Base-by-base conservation (phyloP, 106 monocot species). In the Dioscorea alata region DNA sequence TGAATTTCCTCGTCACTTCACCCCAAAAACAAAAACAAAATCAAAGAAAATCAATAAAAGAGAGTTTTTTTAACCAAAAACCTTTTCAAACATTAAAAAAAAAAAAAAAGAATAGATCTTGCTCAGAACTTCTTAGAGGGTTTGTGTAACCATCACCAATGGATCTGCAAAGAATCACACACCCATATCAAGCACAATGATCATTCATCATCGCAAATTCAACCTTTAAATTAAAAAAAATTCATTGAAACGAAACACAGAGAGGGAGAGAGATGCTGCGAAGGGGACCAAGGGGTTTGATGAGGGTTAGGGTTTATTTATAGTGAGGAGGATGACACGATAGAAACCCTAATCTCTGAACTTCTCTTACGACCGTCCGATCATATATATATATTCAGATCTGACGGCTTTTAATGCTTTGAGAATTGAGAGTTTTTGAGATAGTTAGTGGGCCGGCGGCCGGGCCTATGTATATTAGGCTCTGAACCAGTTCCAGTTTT, bases 41-140 rank as follows among this genome's bases (percentile, higher is more conserved):
- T 6, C n/a, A 49, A 49, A 1, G 49, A 20, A 3, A 23, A 48
- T 10, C 13, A 19, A 4, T 13, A 58, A 58, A 16, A 15, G 34
- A 6, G 14, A 1, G 6, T 9, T 28, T 28, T 28, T 28, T 28
- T 28, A 1, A 28, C 28, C 28, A 28, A 28, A 28, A 28, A 28
- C 28, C 28, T 1, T 28, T 1, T 28, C 1, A 28, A 28, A 28
- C n/a, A n/a, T n/a, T 28, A 28, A 65, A 10, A 35, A 6, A 65
- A 0, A 65, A 48, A 19, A 5, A 2, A 63, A 65, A 18, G 17
- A 22, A 17, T 6, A 48, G 34, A 17, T 18, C 0, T 19, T 65
- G 66, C 66, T 67, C 66, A 67, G 66, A 67, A 67, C 66, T 67
- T 67, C 66, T 67, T 67, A 67, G 66, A 67, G 66, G 42, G 66